These are phyloP conservation scores for Ceratocystis huliohia DNA, from an alignment of 2,329 filamentous ascomycete species.

Conservation along the genomic window DNA sequence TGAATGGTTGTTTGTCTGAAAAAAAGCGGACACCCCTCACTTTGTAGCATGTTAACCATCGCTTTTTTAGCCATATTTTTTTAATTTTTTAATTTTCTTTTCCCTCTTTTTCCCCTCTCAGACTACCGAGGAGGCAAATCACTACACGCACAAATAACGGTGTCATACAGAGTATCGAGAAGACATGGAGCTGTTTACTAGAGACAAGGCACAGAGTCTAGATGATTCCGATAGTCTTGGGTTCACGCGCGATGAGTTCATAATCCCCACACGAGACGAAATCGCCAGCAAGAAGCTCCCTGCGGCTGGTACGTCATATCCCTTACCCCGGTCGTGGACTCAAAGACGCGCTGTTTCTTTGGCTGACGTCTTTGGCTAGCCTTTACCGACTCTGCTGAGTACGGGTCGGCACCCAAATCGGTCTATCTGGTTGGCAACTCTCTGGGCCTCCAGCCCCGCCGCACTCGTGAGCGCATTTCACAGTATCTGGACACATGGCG, in stretches of 20 bases:
- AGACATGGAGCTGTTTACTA: slow-evolving; percentile 11
- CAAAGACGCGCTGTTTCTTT: not conserved
- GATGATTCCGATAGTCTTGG: slow-evolving; percentile 45
- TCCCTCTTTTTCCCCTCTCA: not conserved
- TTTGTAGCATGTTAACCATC: not conserved
- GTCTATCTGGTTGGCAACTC: slow-evolving; percentile 89
- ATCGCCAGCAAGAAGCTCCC: slow-evolving; percentile 26
- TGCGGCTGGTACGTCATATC: slow-evolving; percentile 22
- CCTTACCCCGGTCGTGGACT: not conserved
- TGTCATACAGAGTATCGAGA: not conserved
- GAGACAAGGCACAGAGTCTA: slow-evolving; percentile 26
- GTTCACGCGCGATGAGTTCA: slow-evolving; percentile 51
- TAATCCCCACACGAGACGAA: slow-evolving; percentile 45
- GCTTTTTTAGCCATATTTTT: not conserved
- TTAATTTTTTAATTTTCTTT: no score
- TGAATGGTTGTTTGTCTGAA: not conserved
- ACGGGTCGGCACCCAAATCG: slow-evolving; percentile 22
- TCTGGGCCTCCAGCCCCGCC: slow-evolving; percentile 65
- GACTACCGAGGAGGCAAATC: not conserved
- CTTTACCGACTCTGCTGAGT: slow-evolving; percentile 7
- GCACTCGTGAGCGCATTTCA: slow-evolving; percentile 45
- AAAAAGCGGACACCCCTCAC: slow-evolving; percentile 15
- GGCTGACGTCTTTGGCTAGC: slow-evolving; percentile 11
- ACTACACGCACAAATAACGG: not conserved
- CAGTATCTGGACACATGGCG: slow-evolving; percentile 67